phyloP scores from a whole-genome alignment of 495 filamentous ascomycete genomes.

The Glonium stellatum region DNA sequence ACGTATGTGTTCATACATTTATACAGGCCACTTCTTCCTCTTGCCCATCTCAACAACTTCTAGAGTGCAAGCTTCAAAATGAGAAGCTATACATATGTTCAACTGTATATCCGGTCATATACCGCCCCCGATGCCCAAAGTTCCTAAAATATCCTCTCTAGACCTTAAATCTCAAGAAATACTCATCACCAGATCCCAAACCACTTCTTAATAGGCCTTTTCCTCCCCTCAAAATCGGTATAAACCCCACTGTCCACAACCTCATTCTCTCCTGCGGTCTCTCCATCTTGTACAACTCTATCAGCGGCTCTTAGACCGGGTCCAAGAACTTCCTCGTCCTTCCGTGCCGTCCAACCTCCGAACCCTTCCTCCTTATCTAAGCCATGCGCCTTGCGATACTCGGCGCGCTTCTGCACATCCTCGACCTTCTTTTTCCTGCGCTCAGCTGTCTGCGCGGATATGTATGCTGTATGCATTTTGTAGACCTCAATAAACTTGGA shows the following conservation, averaged over 20 bases:
- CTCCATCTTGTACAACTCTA: slow-evolving; percentile 3
- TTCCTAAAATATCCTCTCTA: neutral
- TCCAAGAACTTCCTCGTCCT: slow-evolving; percentile 16
- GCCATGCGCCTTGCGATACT: slow-evolving; percentile 78
- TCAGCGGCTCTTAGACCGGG: neutral
- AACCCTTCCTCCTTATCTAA: slow-evolving; percentile 50
- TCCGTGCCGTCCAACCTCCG: slow-evolving; percentile 37
- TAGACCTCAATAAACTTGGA: slow-evolving; percentile 56
- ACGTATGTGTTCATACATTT: no score
- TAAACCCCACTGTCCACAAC: slow-evolving; percentile 23
- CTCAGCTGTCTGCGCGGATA: slow-evolving; percentile 55
- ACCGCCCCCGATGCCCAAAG: no score
- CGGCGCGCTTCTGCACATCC: slow-evolving; percentile 69
- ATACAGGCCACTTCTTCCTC: no score
- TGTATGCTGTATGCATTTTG: slow-evolving; percentile 60
- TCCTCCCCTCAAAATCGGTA: slow-evolving; percentile 32
- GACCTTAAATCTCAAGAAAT: neutral
- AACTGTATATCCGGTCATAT: no score
- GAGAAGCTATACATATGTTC: no score
- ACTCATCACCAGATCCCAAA: slow-evolving; percentile 29
- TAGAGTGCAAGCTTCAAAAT: no score
- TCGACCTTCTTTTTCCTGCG: slow-evolving; percentile 60
- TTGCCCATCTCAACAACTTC: no score
- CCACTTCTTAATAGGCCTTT: slow-evolving; percentile 29
- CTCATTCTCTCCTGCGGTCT: slow-evolving; percentile 11